Evolutionary conservation across 345 rosid species (phyloP).

Genomic region (Carallia brachiata): DNA sequence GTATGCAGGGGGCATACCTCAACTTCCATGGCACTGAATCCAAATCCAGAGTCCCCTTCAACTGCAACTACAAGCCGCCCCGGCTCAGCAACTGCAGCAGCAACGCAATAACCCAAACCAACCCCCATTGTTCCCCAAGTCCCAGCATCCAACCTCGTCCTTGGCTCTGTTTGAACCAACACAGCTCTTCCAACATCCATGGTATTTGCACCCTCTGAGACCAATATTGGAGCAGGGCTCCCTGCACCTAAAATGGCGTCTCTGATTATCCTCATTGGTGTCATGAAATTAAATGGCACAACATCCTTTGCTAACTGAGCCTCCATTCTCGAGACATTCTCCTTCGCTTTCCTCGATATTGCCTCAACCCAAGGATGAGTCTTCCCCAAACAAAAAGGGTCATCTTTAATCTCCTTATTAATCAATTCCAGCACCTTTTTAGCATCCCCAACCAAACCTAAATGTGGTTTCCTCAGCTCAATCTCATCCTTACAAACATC

Average conservation of each 20-base stretch:
- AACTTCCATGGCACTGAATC: slow-evolving; percentile 98
- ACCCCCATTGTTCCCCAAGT: slow-evolving; percentile 99
- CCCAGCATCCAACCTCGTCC: slow-evolving; percentile 98
- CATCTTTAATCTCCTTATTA: slow-evolving; percentile 81
- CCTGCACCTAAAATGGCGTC: slow-evolving; percentile 67
- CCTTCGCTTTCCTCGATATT: slow-evolving; percentile 61
- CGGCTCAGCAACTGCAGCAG: slow-evolving; percentile 94
- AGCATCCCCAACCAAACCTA: slow-evolving; percentile 85
- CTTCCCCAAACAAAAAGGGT: slow-evolving; percentile 81
- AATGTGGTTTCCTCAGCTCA: slow-evolving; percentile 65
- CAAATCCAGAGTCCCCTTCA: slow-evolving; percentile 98
- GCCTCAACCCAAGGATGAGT: slow-evolving; percentile 82
- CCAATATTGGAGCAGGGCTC: slow-evolving; percentile 83
- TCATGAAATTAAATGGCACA: slow-evolving; percentile 85
- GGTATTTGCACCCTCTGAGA: slow-evolving; percentile 95
- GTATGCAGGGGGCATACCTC: slow-evolving; percentile 49
- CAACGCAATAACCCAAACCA: slow-evolving; percentile 96
- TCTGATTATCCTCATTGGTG: slow-evolving; percentile 94
- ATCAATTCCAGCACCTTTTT: slow-evolving; percentile 62
- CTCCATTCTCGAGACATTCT: slow-evolving; percentile 77
- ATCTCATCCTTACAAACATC: slow-evolving; percentile 81
- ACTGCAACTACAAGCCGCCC: slow-evolving; percentile 86
- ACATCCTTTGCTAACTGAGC: slow-evolving; percentile 81
- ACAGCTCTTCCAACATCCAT: slow-evolving; percentile 98
- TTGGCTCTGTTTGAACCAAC: slow-evolving; percentile 90